These are phyloP conservation scores for Colletotrichum sp. DNA, from an alignment of 2,329 filamentous ascomycete species.

Conservation along the genomic window DNA sequence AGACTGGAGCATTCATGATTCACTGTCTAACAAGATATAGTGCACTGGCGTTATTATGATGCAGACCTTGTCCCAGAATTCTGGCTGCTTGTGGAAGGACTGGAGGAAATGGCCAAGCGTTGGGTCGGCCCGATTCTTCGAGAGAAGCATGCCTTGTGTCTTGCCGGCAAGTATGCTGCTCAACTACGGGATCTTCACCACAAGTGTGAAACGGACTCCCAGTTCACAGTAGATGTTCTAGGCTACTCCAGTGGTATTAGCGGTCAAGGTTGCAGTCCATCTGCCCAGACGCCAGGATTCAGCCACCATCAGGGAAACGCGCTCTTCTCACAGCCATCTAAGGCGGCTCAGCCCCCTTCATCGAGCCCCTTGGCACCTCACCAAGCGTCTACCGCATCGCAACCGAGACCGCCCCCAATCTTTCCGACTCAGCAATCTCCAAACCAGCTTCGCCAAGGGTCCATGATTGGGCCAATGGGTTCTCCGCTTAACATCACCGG, in stretches of 20 bases:
- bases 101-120: constrained; percentile 33
- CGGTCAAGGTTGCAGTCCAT: constrained; percentile 6
- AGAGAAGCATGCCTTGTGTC: neutral
- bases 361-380: neutral
- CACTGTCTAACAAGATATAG: constrained; percentile 4
- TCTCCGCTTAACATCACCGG: neutral
- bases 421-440: neutral
- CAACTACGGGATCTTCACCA: constrained; percentile 21
- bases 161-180: constrained; percentile 26
- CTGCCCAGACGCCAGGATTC: constrained; percentile 2
- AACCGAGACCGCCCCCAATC: neutral
- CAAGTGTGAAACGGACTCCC: constrained; percentile 11
- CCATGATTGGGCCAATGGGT: neutral
- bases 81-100: constrained; percentile 29
- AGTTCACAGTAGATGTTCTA: constrained; percentile 21
- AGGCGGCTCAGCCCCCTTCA: neutral
- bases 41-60: constrained; percentile 33
- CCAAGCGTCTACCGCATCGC: neutral
- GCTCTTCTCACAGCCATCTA: neutral
- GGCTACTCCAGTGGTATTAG: constrained; percentile 21
- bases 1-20: neutral
- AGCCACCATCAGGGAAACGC: constrained; percentile 6
- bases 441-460: neutral
- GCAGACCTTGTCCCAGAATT: constrained; percentile 27
- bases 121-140: constrained; percentile 26